Base-by-base conservation (phyloP, 2,329 filamentous ascomycete genomes). In the Sporothrix protearum region DNA sequence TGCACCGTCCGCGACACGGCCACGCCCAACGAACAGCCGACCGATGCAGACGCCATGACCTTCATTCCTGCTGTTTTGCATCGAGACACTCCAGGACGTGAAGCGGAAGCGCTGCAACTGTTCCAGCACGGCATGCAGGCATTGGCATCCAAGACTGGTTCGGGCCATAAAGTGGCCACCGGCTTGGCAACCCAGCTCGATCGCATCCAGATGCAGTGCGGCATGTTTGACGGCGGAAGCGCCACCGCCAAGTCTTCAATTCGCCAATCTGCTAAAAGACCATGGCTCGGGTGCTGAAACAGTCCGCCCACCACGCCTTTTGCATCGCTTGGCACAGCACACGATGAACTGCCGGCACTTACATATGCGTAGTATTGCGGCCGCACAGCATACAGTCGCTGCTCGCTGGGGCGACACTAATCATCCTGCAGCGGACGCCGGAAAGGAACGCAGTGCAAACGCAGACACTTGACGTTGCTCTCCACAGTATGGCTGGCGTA, bases 81-180 rank as follows among this genome's bases (percentile, higher is more conserved):
- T 70, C 33, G 69, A 70, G 69, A 57, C 55, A 3, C 69, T 70
- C 33, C 69, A 70, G 33, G 69, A 57, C 69, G 55, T 19, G 69
- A 70, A 12, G 10, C 14, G 16, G 57, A 70, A 7, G 69, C 69
- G 9, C 69, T 70, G 9, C 39, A 22, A 10, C 69, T 70, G 7
- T 64, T 42, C 28, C 55, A 64, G 19, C 55, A 42, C 30, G 69
- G 45, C 55, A 64, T 53, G n/a, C 42, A 25, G 7, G 55, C 55
- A 10, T 12, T 70, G 59, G n/a, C 36, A 12, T 30, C 36, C 22
- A 49, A 19, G 10, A 47, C 39, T 14, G 22, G 7, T 2, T 1
- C 28, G 2, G 3, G 9, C 57, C 33, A 63, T 33, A 39, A 3
- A 3, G 42, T 63, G 33, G 8, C 10, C 33, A 1, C 49, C 49